Base-by-base conservation (phyloP, 2,329 filamentous ascomycete genomes). In the Didymella lethalis region DNA sequence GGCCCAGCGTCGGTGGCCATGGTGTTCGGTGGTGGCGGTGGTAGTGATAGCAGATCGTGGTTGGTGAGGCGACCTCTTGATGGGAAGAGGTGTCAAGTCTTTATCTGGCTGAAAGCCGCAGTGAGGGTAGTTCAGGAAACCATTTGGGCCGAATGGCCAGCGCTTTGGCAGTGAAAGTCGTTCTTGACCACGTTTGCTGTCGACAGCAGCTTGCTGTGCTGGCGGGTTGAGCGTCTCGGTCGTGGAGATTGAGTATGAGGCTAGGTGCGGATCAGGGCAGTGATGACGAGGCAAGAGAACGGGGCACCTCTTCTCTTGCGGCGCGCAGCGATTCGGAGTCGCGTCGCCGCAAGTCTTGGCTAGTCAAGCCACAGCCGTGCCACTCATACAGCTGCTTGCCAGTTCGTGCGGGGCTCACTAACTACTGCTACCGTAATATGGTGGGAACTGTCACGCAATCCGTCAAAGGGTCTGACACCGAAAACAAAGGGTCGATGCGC, bases 1-100 rank as follows among this genome's bases (percentile, higher is more conserved):
- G 64, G 61, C 32, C 34, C 62, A 25, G 63, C 58, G 48, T 65
- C 58, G 56, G 64, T 64, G n/a, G 68, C 64, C 71, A 75, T 75
- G 52, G 23, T 57, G 43, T 34, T 25, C 26, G 41, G 45, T 25
- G 32, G 20, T 29, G 38, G 43, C 43, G 16, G 31, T 23, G 40
- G 32, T 14, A 14, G 45, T 48, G 23, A 18, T 31, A 32, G n/a
- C 7, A 14, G 20, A 36, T 25, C 12, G 32, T n/a, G 12, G 7
- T 5, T 10, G n/a, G 16, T 23, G 44, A 29, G 26, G 26, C 7
- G 26, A 25, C 29, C 8, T 20, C 31, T 20, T 36, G 14, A 32
- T 14, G 48, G 48, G 8, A 38, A 52, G 43, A 41, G 50, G 18
- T 48, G 40, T 43, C 14, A 41, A 25, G 34, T 48, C 26, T 45